Base-by-base conservation (phyloP, 2,329 filamentous ascomycete species). In the Canariomyces notabilis region DNA sequence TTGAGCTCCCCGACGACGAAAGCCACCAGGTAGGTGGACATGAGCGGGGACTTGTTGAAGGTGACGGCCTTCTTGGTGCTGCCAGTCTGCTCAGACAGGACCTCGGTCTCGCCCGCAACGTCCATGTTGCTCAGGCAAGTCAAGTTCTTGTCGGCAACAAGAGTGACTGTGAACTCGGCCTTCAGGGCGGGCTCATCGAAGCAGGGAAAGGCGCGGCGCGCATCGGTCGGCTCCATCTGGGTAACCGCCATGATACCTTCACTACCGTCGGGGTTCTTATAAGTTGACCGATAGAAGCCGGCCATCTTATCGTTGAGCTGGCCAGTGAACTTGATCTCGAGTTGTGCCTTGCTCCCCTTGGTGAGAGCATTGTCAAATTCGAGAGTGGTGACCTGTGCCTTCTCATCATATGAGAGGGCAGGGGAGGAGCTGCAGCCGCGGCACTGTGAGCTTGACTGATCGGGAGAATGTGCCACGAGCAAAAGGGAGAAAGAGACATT, bases 51-150 rank as follows among this genome's bases (percentile, higher is more conserved):
- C 61, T 84, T 87, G 74, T 89, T 91, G 77, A 96, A 97, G 53
- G 83, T 90, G 56, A 96, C 88, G 4, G 85, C 82, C 73, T 94
- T 94, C 71, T 84, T 88, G 66, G 80, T 77, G 52, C 73, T 73
- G 50, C 77, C 76, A 14, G 68, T 79, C 55, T 78, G 72, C 58
- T 76, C 73, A 4, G 84, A 86, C 48, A 79, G 70, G 6, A 93
- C 74, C 46, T 88, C 81, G 33, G 81, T 81, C 71, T 94, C 87
- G 5, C 82, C 83, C 26, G 82, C 85, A 45, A 93, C 87, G 63
- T 96, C 89, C 91, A 97, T 97, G 70, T 97, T 97, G 71, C 89
- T 94, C 63, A 97, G 68, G 63, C 91, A 96, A 11, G 90, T 95
- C 69, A 95, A 70, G 60, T 88, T 75, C 72, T 94, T 87, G 67